These are phyloP conservation scores for Apophysomyces elegans DNA, from an alignment of 371 early-diverging fungal genomes.

Conservation along the genomic window DNA sequence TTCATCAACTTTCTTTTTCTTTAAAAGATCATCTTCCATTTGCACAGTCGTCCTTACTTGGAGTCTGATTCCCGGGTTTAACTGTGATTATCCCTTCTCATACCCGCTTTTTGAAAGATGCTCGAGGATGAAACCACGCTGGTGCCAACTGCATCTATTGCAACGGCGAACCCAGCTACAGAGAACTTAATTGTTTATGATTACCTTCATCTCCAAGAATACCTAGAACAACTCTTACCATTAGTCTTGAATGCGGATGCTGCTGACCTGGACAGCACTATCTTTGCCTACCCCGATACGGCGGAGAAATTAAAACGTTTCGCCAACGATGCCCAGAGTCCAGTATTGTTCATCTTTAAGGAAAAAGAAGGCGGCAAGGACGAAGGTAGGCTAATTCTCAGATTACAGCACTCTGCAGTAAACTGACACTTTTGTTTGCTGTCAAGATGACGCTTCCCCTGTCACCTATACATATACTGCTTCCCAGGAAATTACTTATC, in stretches of 20 bases:
- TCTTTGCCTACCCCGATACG: constrained; percentile 73
- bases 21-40: background rate
- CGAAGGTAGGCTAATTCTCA: constrained; percentile 35
- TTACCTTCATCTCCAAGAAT: constrained; percentile 62
- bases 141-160: constrained; percentile 24
- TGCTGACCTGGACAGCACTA: constrained; percentile 60
- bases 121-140: constrained; percentile 35
- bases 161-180: constrained; percentile 20
- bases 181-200: constrained; percentile 56
- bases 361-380: constrained; percentile 68
- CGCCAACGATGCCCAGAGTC: constrained; percentile 76
- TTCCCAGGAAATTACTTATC: constrained; percentile 79
- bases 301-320: constrained; percentile 77
- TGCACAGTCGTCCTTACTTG: constrained; percentile 7
- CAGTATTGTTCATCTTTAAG: constrained; percentile 82
- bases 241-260: constrained; percentile 74
- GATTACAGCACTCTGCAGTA: background rate
- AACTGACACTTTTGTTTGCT: background rate
- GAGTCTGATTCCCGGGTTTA: constrained; percentile 7
- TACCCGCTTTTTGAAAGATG: constrained; percentile 19
- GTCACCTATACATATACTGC: constrained; percentile 64
- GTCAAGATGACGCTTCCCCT: constrained; percentile 42
- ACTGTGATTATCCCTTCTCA: constrained; percentile 6
- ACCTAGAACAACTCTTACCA: constrained; percentile 74
- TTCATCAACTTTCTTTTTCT: background rate